phyloP scores from a whole-genome alignment of 306 rosid genomes.

The Trichosanthes truncata region DNA sequence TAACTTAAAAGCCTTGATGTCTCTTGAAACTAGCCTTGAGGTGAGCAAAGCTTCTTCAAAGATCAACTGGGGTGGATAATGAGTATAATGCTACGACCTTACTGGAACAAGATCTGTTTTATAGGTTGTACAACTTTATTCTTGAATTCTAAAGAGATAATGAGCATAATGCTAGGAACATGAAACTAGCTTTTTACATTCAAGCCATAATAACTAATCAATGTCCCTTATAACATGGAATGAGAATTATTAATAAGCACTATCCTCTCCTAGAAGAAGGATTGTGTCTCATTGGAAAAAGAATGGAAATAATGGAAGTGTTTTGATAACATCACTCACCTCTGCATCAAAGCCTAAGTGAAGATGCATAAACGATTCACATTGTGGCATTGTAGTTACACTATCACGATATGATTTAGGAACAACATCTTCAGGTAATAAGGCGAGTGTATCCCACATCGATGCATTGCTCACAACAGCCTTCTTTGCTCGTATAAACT shows the following conservation, averaged over 20 bases:
- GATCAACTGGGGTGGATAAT: not conserved
- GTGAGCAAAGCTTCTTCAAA: not conserved
- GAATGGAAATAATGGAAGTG: not conserved
- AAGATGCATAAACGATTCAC: constrained; percentile 99
- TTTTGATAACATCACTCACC: constrained; percentile 28
- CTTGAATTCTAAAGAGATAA: no score
- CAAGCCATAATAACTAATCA: not conserved
- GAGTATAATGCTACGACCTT: not conserved
- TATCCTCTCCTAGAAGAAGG: not conserved
- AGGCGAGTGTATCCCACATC: constrained; percentile 80
- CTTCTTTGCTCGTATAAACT: constrained; percentile 77
- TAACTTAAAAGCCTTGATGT: not conserved
- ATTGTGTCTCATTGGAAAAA: not conserved
- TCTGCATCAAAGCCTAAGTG: constrained; percentile 82
- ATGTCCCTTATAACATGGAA: not conserved
- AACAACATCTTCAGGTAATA: constrained; percentile 55
- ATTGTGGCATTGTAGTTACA: constrained; percentile 46
- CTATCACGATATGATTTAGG: constrained; percentile 54
- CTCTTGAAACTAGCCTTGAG: not conserved
- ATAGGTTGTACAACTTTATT: no score
- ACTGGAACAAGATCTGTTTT: no score
- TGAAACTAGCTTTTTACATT: not conserved
- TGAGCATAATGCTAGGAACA: not conserved
- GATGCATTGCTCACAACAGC: constrained; percentile 89
- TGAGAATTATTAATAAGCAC: not conserved